Evolutionary conservation across 208 protist genomes (phyloP).

Genomic region (Dictyostelium gargantuum): DNA sequence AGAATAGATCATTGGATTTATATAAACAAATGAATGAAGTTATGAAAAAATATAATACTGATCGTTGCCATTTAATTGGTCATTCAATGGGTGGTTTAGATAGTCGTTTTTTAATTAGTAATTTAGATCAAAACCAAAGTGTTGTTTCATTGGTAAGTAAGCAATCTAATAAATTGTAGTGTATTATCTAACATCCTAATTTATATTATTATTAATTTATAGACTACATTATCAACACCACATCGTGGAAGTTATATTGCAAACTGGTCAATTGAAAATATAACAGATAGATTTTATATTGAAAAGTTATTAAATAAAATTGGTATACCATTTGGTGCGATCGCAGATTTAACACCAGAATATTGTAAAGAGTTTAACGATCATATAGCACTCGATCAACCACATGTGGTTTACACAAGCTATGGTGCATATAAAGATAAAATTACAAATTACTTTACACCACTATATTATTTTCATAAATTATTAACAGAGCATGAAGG

Average conservation of each 20-base stretch:
- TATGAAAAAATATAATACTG: not conserved
- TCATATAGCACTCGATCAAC: not conserved
- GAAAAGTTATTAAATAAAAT: not conserved
- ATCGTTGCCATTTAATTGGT: slow-evolving; percentile 41
- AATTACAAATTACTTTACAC: not conserved
- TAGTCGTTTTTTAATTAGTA: not conserved
- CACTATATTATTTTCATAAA: slow-evolving; percentile 14
- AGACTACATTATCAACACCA: slow-evolving; percentile 50
- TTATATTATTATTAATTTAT: not conserved
- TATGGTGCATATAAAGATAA: slow-evolving; percentile 21
- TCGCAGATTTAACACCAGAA: not conserved
- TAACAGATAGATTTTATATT: not conserved
- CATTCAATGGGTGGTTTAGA: slow-evolving; percentile 62
- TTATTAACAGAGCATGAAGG: not conserved
- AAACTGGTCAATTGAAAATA: not conserved
- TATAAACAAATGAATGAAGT: not conserved
- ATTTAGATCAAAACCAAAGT: not conserved
- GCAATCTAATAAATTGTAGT: too few relatives aligned
- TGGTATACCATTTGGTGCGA: not conserved
- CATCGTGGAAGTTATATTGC: slow-evolving; percentile 46
- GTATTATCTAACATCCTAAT: not conserved
- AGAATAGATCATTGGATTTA: not conserved
- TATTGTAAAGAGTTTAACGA: not conserved
- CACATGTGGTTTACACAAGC: not conserved
- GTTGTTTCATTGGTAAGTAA: slow-evolving; percentile 43